Evolutionary conservation across 1,139 yeast genomes (phyloP), one percentile per base, ranked within the genome.

Genomic region (Lodderomyces parapsilosis): DNA sequence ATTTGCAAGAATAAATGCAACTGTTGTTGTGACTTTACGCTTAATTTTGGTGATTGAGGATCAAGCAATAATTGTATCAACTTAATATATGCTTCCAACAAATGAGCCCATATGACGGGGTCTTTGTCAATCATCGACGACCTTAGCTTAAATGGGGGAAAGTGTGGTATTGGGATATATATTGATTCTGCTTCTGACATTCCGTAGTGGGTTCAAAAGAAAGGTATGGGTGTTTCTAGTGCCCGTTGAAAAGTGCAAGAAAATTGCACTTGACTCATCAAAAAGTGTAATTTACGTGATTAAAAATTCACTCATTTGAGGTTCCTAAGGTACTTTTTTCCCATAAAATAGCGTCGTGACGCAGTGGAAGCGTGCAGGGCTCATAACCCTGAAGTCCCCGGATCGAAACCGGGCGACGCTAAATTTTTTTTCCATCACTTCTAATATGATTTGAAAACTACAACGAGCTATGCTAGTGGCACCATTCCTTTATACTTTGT

Each of bases 291-390:
- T 3, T 14, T n/a, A n/a, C 32, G 32, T 28, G 32, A 28, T 28
- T 13, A 9, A 4, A 13, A 13, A 8, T n/a, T 5, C 5, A 14
- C 18, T 28, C 13, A 13, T 28, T 6, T 17, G n/a, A 17, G 6
- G 3, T 4, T 9, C 23, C 13, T 18, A 32, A 10, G 4, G n/a
- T 9, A 4, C 11, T 18, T 32, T 19, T 18, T 27, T 46, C 15
- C 14, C 9, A 28, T 30, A 30, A 30, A 30, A 30, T 15, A 71
- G 87, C 88, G 86, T 82, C 81, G 90, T 86, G 94, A 93, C 96
- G 96, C 96, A 87, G 96, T 82, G 45, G 96, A 96, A 87, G 96
- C 96, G 96, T 94, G 95, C 95, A 85, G 95, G 94, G 94, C 94
- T 86, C 94, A 88, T 89, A 89, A 89, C 96, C 96, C 96, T 87